phyloP scores from a whole-genome alignment of 768 basidiomycete genomes.

The Naganishia vishniacii region DNA sequence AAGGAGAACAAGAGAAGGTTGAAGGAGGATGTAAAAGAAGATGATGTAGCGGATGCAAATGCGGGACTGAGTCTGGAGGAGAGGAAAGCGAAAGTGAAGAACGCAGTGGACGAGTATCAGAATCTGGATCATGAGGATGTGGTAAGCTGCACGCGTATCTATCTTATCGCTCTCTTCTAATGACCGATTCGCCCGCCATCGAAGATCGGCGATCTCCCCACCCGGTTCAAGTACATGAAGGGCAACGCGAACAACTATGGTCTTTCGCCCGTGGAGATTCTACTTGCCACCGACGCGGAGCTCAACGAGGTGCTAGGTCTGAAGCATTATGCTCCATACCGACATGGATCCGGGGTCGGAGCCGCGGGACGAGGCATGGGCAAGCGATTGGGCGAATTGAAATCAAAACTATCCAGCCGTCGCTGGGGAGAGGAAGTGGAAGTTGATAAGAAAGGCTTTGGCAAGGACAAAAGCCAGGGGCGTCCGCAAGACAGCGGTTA shows the following conservation, averaged over 20 bases:
- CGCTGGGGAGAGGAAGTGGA: constrained; percentile 49
- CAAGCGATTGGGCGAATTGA: constrained; percentile 68
- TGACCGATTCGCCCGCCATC: constrained; percentile 9
- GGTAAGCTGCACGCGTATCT: constrained; percentile 53
- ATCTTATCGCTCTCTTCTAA: not conserved
- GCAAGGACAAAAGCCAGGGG: constrained; percentile 1
- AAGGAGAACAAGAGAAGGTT: constrained; percentile 27
- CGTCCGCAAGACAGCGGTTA: constrained; percentile 32
- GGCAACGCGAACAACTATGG: constrained; percentile 58
- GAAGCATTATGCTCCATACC: constrained; percentile 87
- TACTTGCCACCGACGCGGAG: constrained; percentile 85
- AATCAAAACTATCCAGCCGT: constrained; percentile 54
- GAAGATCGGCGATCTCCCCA: constrained; percentile 81
- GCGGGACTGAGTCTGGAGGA: constrained; percentile 66
- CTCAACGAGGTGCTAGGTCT: constrained; percentile 85
- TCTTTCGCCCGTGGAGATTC: constrained; percentile 75
- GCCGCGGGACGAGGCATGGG: constrained; percentile 51
- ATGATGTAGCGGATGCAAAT: constrained; percentile 37
- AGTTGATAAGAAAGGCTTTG: constrained; percentile 15
- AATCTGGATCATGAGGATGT: constrained; percentile 92
- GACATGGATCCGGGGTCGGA: constrained; percentile 53
- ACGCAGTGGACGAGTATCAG: constrained; percentile 88
- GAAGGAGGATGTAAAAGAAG: constrained; percentile 51
- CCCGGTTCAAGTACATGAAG: constrained; percentile 85
- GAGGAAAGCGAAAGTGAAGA: constrained; percentile 71